Evolutionary conservation across 2,329 filamentous ascomycete genomes (phyloP).

Genomic region (Amphichorda felina): DNA sequence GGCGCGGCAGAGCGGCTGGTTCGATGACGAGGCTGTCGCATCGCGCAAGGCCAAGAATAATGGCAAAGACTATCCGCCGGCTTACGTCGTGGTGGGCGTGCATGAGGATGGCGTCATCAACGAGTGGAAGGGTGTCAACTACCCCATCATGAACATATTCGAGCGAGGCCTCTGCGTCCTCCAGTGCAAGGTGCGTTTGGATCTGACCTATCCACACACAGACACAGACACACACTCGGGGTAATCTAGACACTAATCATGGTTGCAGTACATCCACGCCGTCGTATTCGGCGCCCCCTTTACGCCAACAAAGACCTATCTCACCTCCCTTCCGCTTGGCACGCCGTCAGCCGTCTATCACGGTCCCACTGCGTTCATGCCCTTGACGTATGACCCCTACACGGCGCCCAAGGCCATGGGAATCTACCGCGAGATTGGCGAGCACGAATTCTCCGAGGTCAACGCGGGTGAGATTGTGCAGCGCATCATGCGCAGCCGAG

Average conservation of each 20-base stretch:
- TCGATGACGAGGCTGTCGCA: conserved; percentile 47
- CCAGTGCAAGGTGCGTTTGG: conserved; percentile 68
- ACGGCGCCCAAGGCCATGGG: conserved; percentile 66
- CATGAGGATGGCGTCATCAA: conserved; percentile 96
- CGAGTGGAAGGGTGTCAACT: conserved; percentile 92
- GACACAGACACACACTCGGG: background rate
- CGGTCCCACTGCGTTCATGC: conserved; percentile 89
- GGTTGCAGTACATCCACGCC: conserved; percentile 79
- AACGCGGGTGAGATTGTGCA: conserved; percentile 89
- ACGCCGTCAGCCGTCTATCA: conserved; percentile 79
- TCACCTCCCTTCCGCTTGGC: conserved; percentile 62
- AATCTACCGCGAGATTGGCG: conserved; percentile 69
- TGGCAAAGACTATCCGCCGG: conserved; percentile 66
- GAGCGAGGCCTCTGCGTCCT: conserved; percentile 91
- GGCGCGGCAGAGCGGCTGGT: conserved; percentile 63
- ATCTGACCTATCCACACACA: too few species aligned
- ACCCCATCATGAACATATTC: conserved; percentile 99
- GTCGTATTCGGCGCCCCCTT: conserved; percentile 88
- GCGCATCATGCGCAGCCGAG: conserved; percentile 76
- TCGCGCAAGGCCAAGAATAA: conserved; percentile 44
- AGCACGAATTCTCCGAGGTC: conserved; percentile 73
- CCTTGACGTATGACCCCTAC: conserved; percentile 70
- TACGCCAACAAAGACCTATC: conserved; percentile 66
- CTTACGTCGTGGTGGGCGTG: conserved; percentile 83
- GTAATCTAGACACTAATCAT: too few species aligned